Percentiles rank a stretch among this genome's conserved stretches.
Evolutionary conservation across 1,139 yeast species (phyloP).

Genomic region (Pneumocystis wakefieldiae): DNA sequence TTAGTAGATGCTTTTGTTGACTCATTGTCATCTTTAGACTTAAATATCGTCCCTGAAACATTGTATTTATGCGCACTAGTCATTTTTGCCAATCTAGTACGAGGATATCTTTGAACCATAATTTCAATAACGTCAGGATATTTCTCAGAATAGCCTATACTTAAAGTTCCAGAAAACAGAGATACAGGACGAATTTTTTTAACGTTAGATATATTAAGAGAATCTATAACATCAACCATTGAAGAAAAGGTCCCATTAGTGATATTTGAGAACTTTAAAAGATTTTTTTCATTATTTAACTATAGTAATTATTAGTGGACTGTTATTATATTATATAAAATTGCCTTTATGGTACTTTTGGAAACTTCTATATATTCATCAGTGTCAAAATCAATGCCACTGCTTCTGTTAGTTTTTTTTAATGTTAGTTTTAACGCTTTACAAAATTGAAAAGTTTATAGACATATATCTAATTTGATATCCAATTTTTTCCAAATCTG

Average conservation of each 20-base stretch:
- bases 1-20: constrained; percentile 8
- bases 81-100: constrained; percentile 11
- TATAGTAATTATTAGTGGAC: constrained; percentile 18
- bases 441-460: constrained; percentile 18
- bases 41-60: constrained; percentile 17
- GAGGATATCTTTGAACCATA: constrained; percentile 20
- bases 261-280: constrained; percentile 5
- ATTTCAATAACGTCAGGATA: constrained; percentile 17
- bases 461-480: constrained; percentile 13
- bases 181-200: constrained; percentile 17
- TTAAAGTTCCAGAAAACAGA: constrained; percentile 16
- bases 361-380: constrained; percentile 17
- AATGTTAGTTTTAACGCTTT: neutral
- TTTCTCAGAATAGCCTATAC: constrained; percentile 16
- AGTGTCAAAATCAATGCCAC: constrained; percentile 26
- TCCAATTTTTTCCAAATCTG: constrained; percentile 13
- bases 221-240: constrained; percentile 12
- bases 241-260: constrained; percentile 18
- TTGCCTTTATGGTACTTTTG: constrained; percentile 18
- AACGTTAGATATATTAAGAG: constrained; percentile 8
- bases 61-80: constrained; percentile 17
- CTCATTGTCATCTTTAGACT: neutral
- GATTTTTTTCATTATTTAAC: constrained; percentile 15
- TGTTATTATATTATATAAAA: constrained; percentile 13
- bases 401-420: neutral